Percentiles rank a stretch among this genome's conserved stretches.
phyloP scores from a whole-genome alignment of 805 yeast species.

The Ogataea dorogensis region DNA sequence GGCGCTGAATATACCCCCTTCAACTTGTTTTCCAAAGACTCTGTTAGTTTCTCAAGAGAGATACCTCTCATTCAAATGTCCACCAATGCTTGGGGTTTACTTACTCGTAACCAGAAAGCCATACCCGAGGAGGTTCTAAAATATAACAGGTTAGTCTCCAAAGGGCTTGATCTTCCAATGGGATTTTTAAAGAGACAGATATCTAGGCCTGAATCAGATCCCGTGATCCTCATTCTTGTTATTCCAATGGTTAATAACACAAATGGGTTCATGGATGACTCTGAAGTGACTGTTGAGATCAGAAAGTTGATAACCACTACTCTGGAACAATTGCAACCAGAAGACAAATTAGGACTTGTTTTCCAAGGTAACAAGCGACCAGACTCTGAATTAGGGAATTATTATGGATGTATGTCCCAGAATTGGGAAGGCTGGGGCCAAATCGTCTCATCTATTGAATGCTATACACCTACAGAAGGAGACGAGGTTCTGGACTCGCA shows the following conservation, averaged over 20 bases:
- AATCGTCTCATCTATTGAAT: slow-evolving; percentile 23
- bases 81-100: slow-evolving; percentile 47
- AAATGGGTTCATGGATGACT: slow-evolving; percentile 19
- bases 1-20: slow-evolving; percentile 2
- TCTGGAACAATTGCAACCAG: slow-evolving; percentile 16
- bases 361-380: slow-evolving; percentile 24
- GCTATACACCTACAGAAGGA: slow-evolving; percentile 16
- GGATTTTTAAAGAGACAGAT: slow-evolving; percentile 37
- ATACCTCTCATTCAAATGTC: slow-evolving; percentile 47
- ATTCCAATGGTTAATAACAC: slow-evolving; percentile 25
- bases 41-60: slow-evolving; percentile 12
- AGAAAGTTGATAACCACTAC: slow-evolving; percentile 12
- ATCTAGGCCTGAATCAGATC: slow-evolving; percentile 38
- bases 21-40: slow-evolving; percentile 5
- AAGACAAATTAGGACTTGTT: slow-evolving; percentile 31
- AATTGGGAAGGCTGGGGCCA: slow-evolving; percentile 32
- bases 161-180: slow-evolving; percentile 43
- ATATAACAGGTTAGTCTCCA: slow-evolving; percentile 37
- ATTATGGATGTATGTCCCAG: slow-evolving; percentile 31
- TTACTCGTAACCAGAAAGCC: slow-evolving; percentile 31
- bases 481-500: slow-evolving; percentile 12
- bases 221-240: slow-evolving; percentile 27
- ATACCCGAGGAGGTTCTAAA: slow-evolving; percentile 41
- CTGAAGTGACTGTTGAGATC: slow-evolving; percentile 21
- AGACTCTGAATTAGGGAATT: slow-evolving; percentile 25